A percentile compares a stretch with the other conserved stretches of the same genome.
These are phyloP conservation scores for Pittosporum tobira DNA, from an alignment of 129 eudicot species.

Conservation along the genomic window DNA sequence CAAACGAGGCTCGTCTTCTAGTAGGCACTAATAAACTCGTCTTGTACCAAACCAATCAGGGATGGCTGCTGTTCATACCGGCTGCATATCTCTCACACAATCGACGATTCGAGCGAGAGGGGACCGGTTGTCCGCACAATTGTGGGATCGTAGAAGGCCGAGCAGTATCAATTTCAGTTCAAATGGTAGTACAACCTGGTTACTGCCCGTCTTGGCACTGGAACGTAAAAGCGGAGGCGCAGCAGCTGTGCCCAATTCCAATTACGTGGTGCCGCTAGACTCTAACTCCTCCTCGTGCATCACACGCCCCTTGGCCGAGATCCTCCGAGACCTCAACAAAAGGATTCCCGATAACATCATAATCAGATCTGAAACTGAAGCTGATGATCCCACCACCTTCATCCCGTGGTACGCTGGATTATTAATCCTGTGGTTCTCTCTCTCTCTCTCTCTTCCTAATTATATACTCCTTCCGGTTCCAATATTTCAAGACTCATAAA, in stretches of 20 bases:
- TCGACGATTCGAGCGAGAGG: not conserved
- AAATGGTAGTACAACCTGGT: slow-evolving; percentile 8
- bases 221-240: slow-evolving; percentile 19
- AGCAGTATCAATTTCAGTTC: not conserved
- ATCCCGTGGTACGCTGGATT: slow-evolving; percentile 50
- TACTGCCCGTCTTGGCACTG: slow-evolving; percentile 16
- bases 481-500: too few species aligned
- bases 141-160: not conserved
- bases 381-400: slow-evolving; percentile 21
- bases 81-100: not conserved
- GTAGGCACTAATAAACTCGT: too few species aligned
- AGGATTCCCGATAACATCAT: slow-evolving; percentile 77
- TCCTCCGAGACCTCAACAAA: slow-evolving; percentile 85
- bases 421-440: too few species aligned
- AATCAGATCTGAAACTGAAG: slow-evolving; percentile 2
- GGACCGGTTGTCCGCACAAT: not conserved
- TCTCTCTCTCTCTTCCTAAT: not conserved
- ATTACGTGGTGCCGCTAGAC: slow-evolving; percentile 89
- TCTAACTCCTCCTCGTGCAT: slow-evolving; percentile 41
- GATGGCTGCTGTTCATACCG: not conserved
- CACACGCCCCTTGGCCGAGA: slow-evolving; percentile 82
- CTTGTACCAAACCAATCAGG: too few species aligned
- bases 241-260: slow-evolving; percentile 43
- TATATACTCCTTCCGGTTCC: not conserved
- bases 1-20: too few species aligned